phyloP scores from a whole-genome alignment of 495 filamentous ascomycete genomes.

The Evernia prunastri region DNA sequence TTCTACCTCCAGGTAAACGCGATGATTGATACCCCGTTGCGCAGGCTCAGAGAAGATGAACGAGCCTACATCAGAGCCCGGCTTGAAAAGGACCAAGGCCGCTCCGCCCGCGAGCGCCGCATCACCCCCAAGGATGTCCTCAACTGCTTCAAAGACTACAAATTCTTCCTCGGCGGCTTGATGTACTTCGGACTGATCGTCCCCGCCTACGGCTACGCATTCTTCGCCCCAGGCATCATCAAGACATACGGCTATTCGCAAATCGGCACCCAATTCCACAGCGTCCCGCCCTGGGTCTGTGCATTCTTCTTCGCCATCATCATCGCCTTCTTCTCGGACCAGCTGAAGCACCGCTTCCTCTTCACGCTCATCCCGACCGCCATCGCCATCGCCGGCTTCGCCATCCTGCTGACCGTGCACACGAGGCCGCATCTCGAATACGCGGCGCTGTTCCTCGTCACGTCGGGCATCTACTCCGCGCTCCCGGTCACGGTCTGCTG shows the following conservation, averaged over 20 bases:
- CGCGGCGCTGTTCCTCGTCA: slow-evolving; percentile 66
- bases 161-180: slow-evolving; percentile 69
- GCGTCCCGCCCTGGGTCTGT: slow-evolving; percentile 80
- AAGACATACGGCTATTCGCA: slow-evolving; percentile 54
- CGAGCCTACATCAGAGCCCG: slow-evolving; percentile 64
- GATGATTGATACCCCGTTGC: slow-evolving; percentile 15
- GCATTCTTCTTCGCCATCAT: slow-evolving; percentile 70
- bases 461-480: slow-evolving; percentile 42
- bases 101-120: slow-evolving; percentile 57
- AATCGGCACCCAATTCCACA: slow-evolving; percentile 72
- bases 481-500: slow-evolving; percentile 59
- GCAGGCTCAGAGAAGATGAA: slow-evolving; percentile 64
- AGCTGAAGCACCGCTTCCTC: slow-evolving; percentile 61
- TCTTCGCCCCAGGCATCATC: slow-evolving; percentile 77
- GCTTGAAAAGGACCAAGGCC: slow-evolving; percentile 71
- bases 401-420: slow-evolving; percentile 62
- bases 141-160: slow-evolving; percentile 68
- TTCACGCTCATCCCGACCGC: slow-evolving; percentile 61
- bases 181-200: slow-evolving; percentile 66
- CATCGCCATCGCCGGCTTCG: slow-evolving; percentile 64
- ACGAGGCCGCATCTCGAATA: slow-evolving; percentile 56
- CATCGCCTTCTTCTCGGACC: slow-evolving; percentile 64
- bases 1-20: neutral
- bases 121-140: slow-evolving; percentile 59
- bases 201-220: slow-evolving; percentile 66